Evolutionary conservation across 2,329 filamentous ascomycete species (phyloP).

Genomic region (Aspergillus hiratsukae): DNA sequence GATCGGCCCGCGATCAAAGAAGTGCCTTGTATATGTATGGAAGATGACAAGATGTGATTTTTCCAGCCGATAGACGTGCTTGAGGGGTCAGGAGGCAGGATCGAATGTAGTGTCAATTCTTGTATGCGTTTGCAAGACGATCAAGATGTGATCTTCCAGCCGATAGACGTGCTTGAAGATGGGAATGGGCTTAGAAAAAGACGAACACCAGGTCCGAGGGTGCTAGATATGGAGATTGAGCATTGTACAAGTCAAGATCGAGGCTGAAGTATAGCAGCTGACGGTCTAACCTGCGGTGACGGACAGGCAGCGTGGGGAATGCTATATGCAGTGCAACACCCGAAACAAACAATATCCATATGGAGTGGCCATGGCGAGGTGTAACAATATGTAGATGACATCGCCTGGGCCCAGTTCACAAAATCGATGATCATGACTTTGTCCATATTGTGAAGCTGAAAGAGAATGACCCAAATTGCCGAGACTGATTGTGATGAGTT

Average conservation of each 20-base stretch:
- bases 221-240: slow-evolving; percentile 10
- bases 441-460: slow-evolving; percentile 6
- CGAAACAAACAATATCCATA: slow-evolving; percentile 31
- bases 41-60: background rate
- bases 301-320: slow-evolving; percentile 8
- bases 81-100: too few relatives aligned
- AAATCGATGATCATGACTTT: slow-evolving; percentile 3
- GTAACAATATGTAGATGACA: slow-evolving; percentile 9
- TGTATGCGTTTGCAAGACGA: background rate
- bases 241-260: slow-evolving; percentile 1
- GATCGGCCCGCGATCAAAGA: background rate
- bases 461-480: slow-evolving; percentile 7
- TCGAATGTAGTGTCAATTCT: too few relatives aligned
- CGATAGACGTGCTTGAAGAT: background rate
- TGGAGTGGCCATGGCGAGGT: background rate
- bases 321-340: slow-evolving; percentile 13
- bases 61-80: background rate
- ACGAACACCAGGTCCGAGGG: background rate
- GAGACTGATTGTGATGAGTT: background rate
- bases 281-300: background rate
- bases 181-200: background rate
- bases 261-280: background rate
- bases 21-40: background rate
- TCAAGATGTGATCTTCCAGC: background rate
- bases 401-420: slow-evolving; percentile 2